Evolutionary conservation across 2,329 filamentous ascomycete species (phyloP), one percentile per base, ranked within the genome.

Genomic region (Aspergillus brasiliensis): DNA sequence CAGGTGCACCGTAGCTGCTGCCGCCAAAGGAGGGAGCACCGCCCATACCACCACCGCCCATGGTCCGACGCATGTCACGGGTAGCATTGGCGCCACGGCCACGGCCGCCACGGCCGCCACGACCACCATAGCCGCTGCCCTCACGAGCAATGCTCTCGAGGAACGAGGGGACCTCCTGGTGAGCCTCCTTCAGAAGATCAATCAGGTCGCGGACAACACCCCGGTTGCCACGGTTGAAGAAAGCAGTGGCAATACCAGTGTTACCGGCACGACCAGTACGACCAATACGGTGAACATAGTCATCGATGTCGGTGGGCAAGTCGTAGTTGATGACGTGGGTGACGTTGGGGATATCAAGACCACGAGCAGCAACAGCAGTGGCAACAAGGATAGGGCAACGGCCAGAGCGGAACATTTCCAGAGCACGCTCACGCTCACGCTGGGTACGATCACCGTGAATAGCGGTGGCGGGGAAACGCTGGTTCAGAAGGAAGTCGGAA

Each of bases 211-310:
- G 91, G 66, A 98, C 95, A 69, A 99, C 92, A 81, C 95, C 95
- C 72, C 95, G 92, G 85, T 99, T 99, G 74, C 94, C 94, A 75
- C 95, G 94, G 87, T 99, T 99, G 89, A 99, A 98, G 86, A 99
- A 99, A 59, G 95, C 95, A 70, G 95, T 99, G 5, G 95, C 91
- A 69, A 97, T 89, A 89, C 95, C 95, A 72, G 94, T 98, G 85
- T 99, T 99, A 79, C 95, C 95, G 67, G 95, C 95, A 92, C 95
- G 95, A 76, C 95, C 95, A 67, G 95, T 99, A 94, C 95, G 95
- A 89, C 95, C 95, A 73, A 99, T 99, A 78, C 95, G 91, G 81
- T 99, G 95, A 60, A 99, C 95, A 71, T 99, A 99, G 80, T 98
- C 95, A 73, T 98, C 95, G 72, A 98, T 96, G 74, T 98, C 95